Base-by-base conservation (phyloP, 2,329 filamentous ascomycete genomes). In the Didymella pinodella region DNA sequence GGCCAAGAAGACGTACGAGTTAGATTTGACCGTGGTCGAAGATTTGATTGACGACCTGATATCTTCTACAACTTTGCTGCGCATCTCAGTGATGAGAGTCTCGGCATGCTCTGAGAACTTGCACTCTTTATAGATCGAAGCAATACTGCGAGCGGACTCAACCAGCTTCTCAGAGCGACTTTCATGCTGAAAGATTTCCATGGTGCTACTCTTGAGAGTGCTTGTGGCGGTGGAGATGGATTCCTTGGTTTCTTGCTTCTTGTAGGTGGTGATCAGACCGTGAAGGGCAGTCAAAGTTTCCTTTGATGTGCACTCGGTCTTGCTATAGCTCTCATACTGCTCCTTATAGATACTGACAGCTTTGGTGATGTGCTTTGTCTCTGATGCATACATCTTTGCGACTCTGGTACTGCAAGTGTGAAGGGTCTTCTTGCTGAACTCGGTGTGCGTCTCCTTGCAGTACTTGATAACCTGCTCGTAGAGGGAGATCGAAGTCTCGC, bases 391-490 rank as follows among this genome's bases (percentile, higher is more conserved):
- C 18, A 85, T 65, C 66, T 78, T 80, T 2, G 83, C 81, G 25
- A 85, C 73, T 8, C 81, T 79, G 62, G 80, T 83, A 70, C 83
- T 84, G 64, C 84, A 78, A 0, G 77, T 81, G 20, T 77, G 76
- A 12, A 82, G 65, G 1, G 78, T 77, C 32, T 56, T 64, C 54
- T 63, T 61, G 47, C 50, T 65, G 57, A 66, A 69, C 52, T 66
- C 61, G 0, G 62, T 58, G 49, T 65, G 64, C 11, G 61, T 65
- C 40, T 67, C 57, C 36, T 69, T 66, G 52, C 65, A 66, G 56
- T 65, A 66, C 48, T 67, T 63, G 50, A 69, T 65, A 31, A 66
- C 61, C 44, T 64, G 36, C 46, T 69, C 36, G 53, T 69, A 69
- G n/a, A 69, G 49, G 2, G 57, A 57, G 45, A 69, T 63, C 18